Base-by-base conservation (phyloP, 257 asterid genomes). In the Avicennia marina region DNA sequence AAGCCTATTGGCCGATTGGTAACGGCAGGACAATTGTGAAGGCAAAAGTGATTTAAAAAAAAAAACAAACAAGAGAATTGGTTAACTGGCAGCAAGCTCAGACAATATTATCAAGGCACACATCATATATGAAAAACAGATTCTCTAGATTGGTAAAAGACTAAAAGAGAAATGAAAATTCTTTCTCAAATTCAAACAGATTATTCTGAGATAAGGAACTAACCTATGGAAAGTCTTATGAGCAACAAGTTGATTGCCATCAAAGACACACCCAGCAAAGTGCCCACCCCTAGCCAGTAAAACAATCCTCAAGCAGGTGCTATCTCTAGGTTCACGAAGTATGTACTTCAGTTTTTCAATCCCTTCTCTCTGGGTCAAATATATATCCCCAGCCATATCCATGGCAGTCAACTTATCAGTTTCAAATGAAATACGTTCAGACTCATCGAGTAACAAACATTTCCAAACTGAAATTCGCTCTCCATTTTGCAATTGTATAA, bases 171-270 rank as follows among this genome's bases (percentile, higher is more conserved):
- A 13, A 18, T 17, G 3, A 1, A 48, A 24, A 33, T 8, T 11
- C 19, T 34, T 17, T n/a, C 39, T 19, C 45, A 47, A 41, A 20
- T 40, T 16, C 2, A 56, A 31, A 63, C 21, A 52, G 26, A 25
- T 32, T 27, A 70, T 9, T 36, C 16, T 11, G 19, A 50, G 31
- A 34, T 20, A 63, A 70, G 62, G 53, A 41, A 67, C 94, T 29
- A 65, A 91, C 98, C 98, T 88, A 89, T 91, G 96, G 64, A 91
- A 88, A 42, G 98, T 91, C 77, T 91, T 91, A 70, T 83, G 87
- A 29, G 94, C 87, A 72, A 91, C 77, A 39, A 86, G 80, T n/a
- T 84, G 65, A 68, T 73, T 75, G 15, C 98, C 98, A 76, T 91
- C 95, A 72, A 88, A 88, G 63, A 91, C 89, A 58, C 97, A 85